phyloP scores from a whole-genome alignment of 768 basidiomycete species.

The Lactifluus pinguis region DNA sequence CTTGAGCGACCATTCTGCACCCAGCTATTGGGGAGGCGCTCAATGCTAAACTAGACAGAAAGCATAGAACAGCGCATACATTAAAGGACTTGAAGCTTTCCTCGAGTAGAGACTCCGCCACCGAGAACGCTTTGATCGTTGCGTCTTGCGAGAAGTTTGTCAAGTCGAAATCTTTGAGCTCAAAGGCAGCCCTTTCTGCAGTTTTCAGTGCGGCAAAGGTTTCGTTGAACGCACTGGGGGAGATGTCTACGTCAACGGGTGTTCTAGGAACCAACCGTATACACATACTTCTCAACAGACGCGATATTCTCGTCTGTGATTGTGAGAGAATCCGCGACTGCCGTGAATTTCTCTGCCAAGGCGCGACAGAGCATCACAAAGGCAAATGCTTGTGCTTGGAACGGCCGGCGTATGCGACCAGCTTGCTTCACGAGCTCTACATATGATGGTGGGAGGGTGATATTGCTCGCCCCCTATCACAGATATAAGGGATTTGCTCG shows the following conservation, averaged over 20 bases:
- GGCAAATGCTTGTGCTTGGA: slow-evolving; percentile 14
- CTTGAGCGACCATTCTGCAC: not conserved
- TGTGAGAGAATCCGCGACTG: not conserved
- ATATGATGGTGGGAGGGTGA: not conserved
- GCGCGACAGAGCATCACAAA: slow-evolving; percentile 12
- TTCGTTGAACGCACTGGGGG: slow-evolving; percentile 2
- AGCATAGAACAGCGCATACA: not conserved
- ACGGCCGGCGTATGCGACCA: slow-evolving; percentile 9
- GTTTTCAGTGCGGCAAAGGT: not conserved
- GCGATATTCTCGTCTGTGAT: not conserved
- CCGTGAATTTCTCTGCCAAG: slow-evolving; percentile 4
- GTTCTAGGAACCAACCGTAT: too few relatives aligned
- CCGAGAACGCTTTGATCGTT: not conserved
- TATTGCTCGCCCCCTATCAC: too few relatives aligned
- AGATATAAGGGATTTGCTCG: not conserved
- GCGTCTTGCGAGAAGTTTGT: not conserved
- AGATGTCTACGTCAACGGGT: not conserved
- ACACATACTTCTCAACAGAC: slow-evolving; percentile 11
- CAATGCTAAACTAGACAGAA: not conserved
- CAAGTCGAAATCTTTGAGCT: not conserved
- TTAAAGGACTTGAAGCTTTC: not conserved
- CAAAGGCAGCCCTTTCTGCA: not conserved
- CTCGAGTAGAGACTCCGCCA: not conserved
- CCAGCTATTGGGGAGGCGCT: not conserved
- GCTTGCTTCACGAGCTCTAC: slow-evolving; percentile 10